Evolutionary conservation across 176 grass and related monocot genomes (phyloP).

Genomic region (Themeda triandra): DNA sequence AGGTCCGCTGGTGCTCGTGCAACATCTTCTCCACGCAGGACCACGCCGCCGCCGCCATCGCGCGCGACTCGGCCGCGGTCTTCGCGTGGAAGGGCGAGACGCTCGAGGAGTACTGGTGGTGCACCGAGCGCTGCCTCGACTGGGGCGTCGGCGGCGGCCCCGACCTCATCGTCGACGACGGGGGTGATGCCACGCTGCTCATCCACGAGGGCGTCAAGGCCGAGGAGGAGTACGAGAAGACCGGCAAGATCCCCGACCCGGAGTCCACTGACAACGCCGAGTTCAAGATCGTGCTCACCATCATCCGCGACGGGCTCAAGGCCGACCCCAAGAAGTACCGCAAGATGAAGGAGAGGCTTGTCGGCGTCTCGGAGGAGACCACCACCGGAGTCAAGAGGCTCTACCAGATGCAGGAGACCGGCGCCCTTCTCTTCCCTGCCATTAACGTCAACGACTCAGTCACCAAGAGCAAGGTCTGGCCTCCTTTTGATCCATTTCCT

Average conservation of each 20-base stretch:
- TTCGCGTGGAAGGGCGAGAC: constrained; percentile 99
- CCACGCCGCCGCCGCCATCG: constrained; percentile 95
- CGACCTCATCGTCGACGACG: constrained; percentile 95
- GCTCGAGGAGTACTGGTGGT: constrained; percentile 99
- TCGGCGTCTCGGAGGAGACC: constrained; percentile 95
- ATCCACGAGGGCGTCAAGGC: constrained; percentile 94
- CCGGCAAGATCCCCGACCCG: constrained; percentile 71
- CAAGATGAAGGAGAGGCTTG: constrained; percentile 96
- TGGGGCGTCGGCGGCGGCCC: constrained; percentile 74
- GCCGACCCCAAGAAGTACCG: constrained; percentile 68
- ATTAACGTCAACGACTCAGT: constrained; percentile 97
- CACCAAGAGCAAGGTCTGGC: constrained; percentile 93
- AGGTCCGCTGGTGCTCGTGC: constrained; percentile 97
- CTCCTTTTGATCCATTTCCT: background rate
- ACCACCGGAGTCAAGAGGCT: constrained; percentile 89
- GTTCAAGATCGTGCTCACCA: constrained; percentile 90
- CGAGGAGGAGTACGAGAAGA: constrained; percentile 87
- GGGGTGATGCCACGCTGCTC: constrained; percentile 82
- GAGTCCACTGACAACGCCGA: constrained; percentile 85
- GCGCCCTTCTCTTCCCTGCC: constrained; percentile 78
- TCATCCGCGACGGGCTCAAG: constrained; percentile 89
- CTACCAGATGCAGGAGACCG: constrained; percentile 85
- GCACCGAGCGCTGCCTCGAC: constrained; percentile 94
- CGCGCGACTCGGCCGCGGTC: constrained; percentile 77
- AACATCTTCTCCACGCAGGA: constrained; percentile 99